phyloP scores from a whole-genome alignment of 164 flowering plant species.

The Malania oleifera region DNA sequence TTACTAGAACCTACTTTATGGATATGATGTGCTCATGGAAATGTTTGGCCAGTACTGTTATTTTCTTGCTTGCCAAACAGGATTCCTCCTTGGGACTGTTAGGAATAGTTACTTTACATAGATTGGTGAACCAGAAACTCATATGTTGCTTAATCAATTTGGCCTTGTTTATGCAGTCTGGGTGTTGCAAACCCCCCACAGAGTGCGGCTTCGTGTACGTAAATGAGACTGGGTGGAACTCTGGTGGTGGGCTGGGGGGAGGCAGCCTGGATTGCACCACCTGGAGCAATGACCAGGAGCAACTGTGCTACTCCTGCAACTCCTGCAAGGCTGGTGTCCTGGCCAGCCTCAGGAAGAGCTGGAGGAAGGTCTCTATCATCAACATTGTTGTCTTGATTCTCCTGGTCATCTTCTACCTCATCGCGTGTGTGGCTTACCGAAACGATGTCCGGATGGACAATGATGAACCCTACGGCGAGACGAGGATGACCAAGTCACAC shows the following conservation, averaged over 20 bases:
- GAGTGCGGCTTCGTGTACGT: conserved; percentile 56
- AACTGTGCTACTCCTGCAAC: conserved; percentile 66
- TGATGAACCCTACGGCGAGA: conserved; percentile 69
- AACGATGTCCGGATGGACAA: conserved; percentile 69
- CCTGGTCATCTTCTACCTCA: conserved; percentile 62
- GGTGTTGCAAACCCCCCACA: conserved; percentile 97
- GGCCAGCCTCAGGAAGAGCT: conserved; percentile 77
- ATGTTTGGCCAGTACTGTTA: too few species aligned
- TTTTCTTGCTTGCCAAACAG: too few species aligned
- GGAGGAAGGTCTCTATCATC: conserved; percentile 92
- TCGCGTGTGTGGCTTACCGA: conserved; percentile 70
- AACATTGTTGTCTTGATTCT: conserved; percentile 69
- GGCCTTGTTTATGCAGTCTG: conserved; percentile 51
- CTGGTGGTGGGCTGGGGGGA: conserved; percentile 29
- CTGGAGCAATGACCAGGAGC: conserved; percentile 78
- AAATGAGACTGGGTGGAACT: conserved; percentile 72
- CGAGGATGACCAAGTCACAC: conserved; percentile 75
- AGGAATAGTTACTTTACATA: too few species aligned
- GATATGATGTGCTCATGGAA: too few species aligned
- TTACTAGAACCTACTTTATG: too few species aligned
- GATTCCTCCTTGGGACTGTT: too few species aligned
- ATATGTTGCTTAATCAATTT: too few species aligned
- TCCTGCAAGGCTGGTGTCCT: conserved; percentile 94
- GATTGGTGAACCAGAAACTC: too few species aligned
- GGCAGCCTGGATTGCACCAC: conserved; percentile 40